Conservation (phyloP, 78 protist genomes). For the Diacronema lutheri region DNA sequence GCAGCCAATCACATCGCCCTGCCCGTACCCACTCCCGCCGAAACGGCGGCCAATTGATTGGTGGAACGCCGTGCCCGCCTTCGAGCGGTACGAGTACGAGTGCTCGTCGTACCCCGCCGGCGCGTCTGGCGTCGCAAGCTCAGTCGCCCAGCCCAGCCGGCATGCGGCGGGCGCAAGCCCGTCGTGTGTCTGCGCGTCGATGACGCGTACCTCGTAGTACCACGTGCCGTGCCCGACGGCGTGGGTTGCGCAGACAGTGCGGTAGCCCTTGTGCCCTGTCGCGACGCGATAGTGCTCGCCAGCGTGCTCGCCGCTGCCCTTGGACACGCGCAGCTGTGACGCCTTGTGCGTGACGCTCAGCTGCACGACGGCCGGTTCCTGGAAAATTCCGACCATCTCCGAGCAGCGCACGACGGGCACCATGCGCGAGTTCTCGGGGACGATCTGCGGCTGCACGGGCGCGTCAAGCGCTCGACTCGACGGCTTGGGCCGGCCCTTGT, state of each 20-base stretch:
- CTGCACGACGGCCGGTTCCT: neutral
- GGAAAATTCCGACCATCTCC: neutral
- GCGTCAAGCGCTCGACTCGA: too few relatives aligned
- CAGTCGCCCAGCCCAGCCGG: slow-evolving; percentile 2
- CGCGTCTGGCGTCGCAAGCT: neutral
- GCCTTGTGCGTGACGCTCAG: neutral
- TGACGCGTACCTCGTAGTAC: slow-evolving; percentile 2
- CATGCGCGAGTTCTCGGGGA: neutral
- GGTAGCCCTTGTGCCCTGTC: neutral
- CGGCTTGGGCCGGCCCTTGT: too few relatives aligned
- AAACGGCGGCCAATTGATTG: neutral
- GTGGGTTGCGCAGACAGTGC: slow-evolving; percentile 7
- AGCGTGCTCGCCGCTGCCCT: neutral
- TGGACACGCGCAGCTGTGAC: neutral
- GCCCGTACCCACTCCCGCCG: neutral
- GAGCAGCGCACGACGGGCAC: neutral
- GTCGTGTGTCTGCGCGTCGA: neutral
- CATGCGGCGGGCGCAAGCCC: too few relatives aligned
- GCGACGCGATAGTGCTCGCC: neutral
- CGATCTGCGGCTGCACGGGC: neutral
- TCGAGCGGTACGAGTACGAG: slow-evolving; percentile 2
- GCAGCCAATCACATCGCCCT: slow-evolving; percentile 17
- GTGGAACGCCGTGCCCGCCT: neutral
- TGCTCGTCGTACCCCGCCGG: slow-evolving; percentile 6
- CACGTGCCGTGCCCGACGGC: neutral